These are phyloP conservation scores for Flueggea neowawraea DNA, from an alignment of 441 rosid species.

Conservation along the genomic window DNA sequence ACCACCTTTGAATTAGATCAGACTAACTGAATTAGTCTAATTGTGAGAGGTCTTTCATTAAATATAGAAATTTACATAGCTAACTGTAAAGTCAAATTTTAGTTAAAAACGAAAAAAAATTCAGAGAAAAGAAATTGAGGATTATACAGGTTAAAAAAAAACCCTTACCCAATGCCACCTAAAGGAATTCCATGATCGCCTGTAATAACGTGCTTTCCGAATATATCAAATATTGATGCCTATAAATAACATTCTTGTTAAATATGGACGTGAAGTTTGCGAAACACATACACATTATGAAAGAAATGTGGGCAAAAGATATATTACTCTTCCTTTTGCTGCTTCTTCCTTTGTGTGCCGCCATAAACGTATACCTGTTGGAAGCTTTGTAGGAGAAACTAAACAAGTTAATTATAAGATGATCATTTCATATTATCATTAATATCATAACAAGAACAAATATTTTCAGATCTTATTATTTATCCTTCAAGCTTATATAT, in stretches of 20 bases:
- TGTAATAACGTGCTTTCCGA: conserved; percentile 49
- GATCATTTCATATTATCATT: no score
- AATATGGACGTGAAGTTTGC: no score
- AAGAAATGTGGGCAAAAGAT: background rate
- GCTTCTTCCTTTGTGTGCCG: conserved; percentile 56
- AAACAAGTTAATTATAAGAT: background rate
- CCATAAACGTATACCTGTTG: conserved; percentile 63
- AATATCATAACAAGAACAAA: background rate
- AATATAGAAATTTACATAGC: no score
- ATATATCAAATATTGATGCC: conserved; percentile 60
- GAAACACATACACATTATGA: no score
- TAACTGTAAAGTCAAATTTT: no score
- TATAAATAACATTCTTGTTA: conserved; percentile 15
- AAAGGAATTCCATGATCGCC: conserved; percentile 80
- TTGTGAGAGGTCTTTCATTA: no score
- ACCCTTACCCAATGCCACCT: conserved; percentile 87
- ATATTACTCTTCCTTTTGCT: conserved; percentile 66
- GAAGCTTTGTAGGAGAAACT: conserved; percentile 27
- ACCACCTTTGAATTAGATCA: background rate
- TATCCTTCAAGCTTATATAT: background rate
- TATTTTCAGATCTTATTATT: background rate
- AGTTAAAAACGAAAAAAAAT: background rate
- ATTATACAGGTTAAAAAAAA: background rate
- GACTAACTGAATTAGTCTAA: no score
- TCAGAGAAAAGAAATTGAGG: background rate